These are phyloP conservation scores for Hirschfeldia incana DNA, from an alignment of 345 rosid species.

Conservation along the genomic window DNA sequence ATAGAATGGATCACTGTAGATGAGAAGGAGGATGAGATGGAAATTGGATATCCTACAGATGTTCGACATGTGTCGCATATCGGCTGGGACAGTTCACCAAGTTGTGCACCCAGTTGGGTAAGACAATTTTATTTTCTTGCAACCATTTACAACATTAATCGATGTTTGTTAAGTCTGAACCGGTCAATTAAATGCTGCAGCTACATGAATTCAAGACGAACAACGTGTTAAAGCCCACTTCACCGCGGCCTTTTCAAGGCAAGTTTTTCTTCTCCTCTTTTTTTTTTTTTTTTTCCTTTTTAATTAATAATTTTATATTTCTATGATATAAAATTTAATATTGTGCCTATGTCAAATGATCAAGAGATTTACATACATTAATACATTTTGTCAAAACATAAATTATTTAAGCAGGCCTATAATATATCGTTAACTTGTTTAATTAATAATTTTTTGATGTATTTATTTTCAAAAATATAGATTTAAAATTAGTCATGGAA, in stretches of 20 bases:
- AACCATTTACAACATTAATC: not conserved
- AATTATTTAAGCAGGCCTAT: not conserved
- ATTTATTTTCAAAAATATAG: not conserved
- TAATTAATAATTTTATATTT: no score
- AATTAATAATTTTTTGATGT: not conserved
- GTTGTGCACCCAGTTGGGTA: slow-evolving; percentile 88
- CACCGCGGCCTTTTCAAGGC: slow-evolving; percentile 86
- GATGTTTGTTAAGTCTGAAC: not conserved
- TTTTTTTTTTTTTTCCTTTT: no score
- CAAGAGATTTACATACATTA: no score
- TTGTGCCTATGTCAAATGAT: no score
- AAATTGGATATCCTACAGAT: slow-evolving; percentile 93
- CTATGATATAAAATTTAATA: no score
- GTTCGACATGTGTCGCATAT: slow-evolving; percentile 93
- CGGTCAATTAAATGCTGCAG: slow-evolving; percentile 41
- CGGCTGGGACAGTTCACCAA: slow-evolving; percentile 85
- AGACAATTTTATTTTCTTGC: slow-evolving; percentile 24
- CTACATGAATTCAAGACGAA: slow-evolving; percentile 68
- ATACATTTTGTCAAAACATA: not conserved
- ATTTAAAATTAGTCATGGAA: slow-evolving; percentile 28
- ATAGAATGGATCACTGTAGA: slow-evolving; percentile 43
- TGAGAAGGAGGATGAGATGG: slow-evolving; percentile 65
- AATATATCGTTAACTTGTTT: not conserved
- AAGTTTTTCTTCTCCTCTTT: slow-evolving; percentile 1
- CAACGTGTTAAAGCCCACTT: slow-evolving; percentile 47